Evolutionary conservation across 192 early-diverging fungal species (phyloP), one percentile per base, ranked within the genome.

Genomic region (Coemansia sp.): DNA sequence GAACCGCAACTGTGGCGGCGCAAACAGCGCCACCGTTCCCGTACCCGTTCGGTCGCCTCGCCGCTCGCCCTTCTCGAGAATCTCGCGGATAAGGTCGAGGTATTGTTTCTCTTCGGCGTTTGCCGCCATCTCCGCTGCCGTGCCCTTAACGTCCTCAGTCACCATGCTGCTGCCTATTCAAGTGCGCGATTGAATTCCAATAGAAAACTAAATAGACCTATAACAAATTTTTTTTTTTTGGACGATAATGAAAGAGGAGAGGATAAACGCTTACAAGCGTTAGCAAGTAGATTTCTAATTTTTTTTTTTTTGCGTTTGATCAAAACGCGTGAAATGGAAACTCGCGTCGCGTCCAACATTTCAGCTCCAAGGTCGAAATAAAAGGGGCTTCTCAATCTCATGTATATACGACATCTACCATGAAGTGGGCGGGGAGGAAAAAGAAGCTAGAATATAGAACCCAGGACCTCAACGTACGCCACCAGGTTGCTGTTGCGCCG

Each of bases 1-100:
- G 66, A 96, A 99, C 9, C 94, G 90, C 61, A 98, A 77, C 63
- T 90, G 91, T 4, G 91, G 89, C 21, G 98, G 95, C 2, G 94
- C 95, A 76, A 94, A 94, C 18, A 94, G 62, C 11, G 92, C 89
- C 7, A 89, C 35, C 0, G 93, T 94, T 49, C 93, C 92, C 41
- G 91, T 93, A 18, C 96, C 96, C 1, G 97, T 99, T 30, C 97
- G 86, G 81, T 99, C 97, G 36, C 81, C 81, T 46, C 95, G 89
- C 44, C 64, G 66, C 64, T 93, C 88, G 33, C 95, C 95, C 7
- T 79, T 53, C 15, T 86, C 73, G 62, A 97, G 85, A 63, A 98
- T 91, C 24, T 78, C 63, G 16, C 81, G 72, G 43, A 96, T 86
- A 34, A 98, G 85, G 49, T 81, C 74, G 0, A 98, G 88, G 71